phyloP scores from a whole-genome alignment of 2,329 filamentous ascomycete species.

The Coniella vitis region DNA sequence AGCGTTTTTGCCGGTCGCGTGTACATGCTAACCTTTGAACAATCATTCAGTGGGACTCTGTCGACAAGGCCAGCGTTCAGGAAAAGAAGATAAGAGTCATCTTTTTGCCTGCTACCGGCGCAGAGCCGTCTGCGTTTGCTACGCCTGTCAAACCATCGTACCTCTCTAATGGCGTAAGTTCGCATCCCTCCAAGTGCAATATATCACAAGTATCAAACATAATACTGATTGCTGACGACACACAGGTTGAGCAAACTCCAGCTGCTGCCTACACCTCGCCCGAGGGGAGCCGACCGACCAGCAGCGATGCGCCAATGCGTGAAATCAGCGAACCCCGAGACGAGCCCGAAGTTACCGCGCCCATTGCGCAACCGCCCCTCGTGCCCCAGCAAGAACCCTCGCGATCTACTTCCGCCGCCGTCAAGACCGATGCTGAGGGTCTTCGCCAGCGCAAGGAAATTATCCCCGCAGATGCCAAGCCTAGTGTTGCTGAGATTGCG shows the following conservation, averaged over 20 bases:
- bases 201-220: not conserved
- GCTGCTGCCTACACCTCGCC: conserved; percentile 28
- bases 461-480: conserved; percentile 24
- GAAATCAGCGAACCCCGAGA: conserved; percentile 18
- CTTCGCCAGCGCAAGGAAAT: conserved; percentile 71
- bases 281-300: conserved; percentile 19
- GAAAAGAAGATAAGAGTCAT: conserved; percentile 94
- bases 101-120: conserved; percentile 62
- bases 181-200: not conserved
- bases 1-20: not conserved
- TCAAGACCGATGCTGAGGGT: conserved; percentile 67
- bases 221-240: conserved; percentile 1
- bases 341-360: conserved; percentile 17
- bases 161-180: conserved; percentile 25
- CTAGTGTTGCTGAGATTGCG: conserved; percentile 32
- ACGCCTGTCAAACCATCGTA: conserved; percentile 24
- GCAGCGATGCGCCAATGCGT: conserved; percentile 16
- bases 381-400: conserved; percentile 13
- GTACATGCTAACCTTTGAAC: conserved; percentile 21
- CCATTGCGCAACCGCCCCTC: conserved; percentile 19
- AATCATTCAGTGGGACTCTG: conserved; percentile 64
- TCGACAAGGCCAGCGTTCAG: conserved; percentile 68
- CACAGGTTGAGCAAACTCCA: conserved; percentile 27
- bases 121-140: conserved; percentile 22
- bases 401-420: conserved; percentile 39